Conservation (phyloP, 371 early-diverging fungal species). For the Batrachochytrium dendrobatidis region DNA sequence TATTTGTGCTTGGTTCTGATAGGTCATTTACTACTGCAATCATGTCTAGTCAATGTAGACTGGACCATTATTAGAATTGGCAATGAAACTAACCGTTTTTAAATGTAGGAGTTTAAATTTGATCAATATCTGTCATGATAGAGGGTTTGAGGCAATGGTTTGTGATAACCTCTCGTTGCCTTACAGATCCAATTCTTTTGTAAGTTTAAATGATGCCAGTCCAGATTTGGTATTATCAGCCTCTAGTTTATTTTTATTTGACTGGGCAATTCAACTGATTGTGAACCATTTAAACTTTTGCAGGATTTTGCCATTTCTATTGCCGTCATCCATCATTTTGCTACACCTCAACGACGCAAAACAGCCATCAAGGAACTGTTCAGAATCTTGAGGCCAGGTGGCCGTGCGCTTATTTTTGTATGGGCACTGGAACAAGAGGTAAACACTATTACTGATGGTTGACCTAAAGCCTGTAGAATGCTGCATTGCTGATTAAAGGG, state of each 20-base stretch:
- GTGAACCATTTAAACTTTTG: not conserved
- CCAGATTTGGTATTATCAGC: too few species aligned
- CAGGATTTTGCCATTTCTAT: conserved; percentile 92
- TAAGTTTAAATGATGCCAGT: conserved; percentile 28
- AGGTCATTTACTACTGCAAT: conserved; percentile 36
- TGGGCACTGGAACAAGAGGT: conserved; percentile 91
- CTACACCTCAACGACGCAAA: conserved; percentile 66
- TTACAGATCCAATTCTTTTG: conserved; percentile 62
- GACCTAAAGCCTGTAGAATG: not conserved
- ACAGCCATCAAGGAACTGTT: conserved; percentile 67
- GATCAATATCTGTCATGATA: conserved; percentile 63
- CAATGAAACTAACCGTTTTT: too few species aligned
- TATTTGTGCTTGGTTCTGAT: conserved; percentile 78
- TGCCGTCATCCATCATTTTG: conserved; percentile 94
- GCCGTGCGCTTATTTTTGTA: conserved; percentile 77
- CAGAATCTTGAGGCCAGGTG: conserved; percentile 65
- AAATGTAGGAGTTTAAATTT: conserved; percentile 60
- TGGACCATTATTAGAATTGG: not conserved
- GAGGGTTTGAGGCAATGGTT: conserved; percentile 79
- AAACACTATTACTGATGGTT: not conserved
- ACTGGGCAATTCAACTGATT: too few species aligned
- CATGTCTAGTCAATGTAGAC: not conserved
- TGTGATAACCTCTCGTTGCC: conserved; percentile 76
- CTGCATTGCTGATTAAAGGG: too few species aligned
- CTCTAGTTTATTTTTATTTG: too few species aligned